Evolutionary conservation across 768 basidiomycete species (phyloP), one percentile per base, ranked within the genome.

Genomic region (Paxillus ammoniavirescens): DNA sequence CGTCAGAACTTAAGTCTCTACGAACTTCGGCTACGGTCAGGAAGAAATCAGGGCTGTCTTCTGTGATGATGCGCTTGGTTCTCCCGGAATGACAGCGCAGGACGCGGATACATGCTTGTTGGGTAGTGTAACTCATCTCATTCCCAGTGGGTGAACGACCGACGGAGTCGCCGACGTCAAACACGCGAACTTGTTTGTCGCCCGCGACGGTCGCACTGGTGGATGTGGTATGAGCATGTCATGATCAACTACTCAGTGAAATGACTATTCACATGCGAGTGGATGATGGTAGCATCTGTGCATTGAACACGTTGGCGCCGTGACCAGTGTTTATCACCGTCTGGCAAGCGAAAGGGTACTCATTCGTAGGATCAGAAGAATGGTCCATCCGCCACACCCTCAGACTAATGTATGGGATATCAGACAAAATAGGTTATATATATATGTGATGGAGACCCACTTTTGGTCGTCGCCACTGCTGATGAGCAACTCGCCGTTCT

Each of bases 251-350:
- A 49, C 41, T 3, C 26, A 42, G n/a, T n/a, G 54, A 55, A 50
- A 61, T 59, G 31, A 44, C 55, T 55, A 65, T 82, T 75, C 68
- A 91, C 83, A 95, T 87, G 49, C 83, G 81, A n/a, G 84, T 80
- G 10, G 90, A 89, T 58, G 81, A 74, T 0, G 91, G 91, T 2
- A 96, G 74, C 78, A 91, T 86, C 43, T 89, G 82, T 0, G 81
- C 83, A 59, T 86, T 89, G 75, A 96, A 96, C 43, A 96, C 91
- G 62, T 96, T 96, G 12, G 79, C 83, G 43, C 72, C 78, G 67
- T 96, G 93, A 3, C 90, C 91, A 0, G 93, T 93, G 13, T 77
- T 68, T 47, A 94, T 84, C n/a, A 87, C 79, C 8, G 83, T 76
- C 52, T 81, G 75, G 63, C 81, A 91, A 40, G 72, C 69, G 68